A percentile compares a stretch with the other conserved stretches of the same genome.
Evolutionary conservation across 2,329 filamentous ascomycete species (phyloP).

Genomic region (Rachicladosporium sp.): DNA sequence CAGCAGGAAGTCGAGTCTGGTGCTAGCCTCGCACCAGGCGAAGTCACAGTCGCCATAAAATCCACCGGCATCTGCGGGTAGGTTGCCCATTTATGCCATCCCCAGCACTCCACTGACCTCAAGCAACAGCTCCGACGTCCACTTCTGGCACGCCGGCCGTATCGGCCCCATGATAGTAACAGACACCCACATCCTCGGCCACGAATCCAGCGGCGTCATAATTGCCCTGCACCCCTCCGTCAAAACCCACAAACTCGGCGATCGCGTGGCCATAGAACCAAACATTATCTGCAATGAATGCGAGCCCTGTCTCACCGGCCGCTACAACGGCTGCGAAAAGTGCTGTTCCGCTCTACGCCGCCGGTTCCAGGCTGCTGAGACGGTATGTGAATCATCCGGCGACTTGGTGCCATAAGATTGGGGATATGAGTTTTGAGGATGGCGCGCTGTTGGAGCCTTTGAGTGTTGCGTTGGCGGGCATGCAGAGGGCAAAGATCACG

Average conservation of each 20-base stretch:
- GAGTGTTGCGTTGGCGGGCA: conserved; percentile 74
- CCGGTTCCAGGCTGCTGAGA: conserved; percentile 77
- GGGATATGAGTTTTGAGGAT: conserved; percentile 80
- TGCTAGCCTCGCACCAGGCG: conserved; percentile 60
- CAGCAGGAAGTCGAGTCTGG: conserved; percentile 60
- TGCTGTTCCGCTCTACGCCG: conserved; percentile 81
- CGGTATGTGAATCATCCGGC: conserved; percentile 93
- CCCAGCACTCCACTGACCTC: conserved; percentile 1
- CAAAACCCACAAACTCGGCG: conserved; percentile 63
- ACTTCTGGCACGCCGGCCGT: conserved; percentile 93
- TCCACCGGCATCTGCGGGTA: conserved; percentile 95
- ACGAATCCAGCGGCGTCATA: conserved; percentile 77
- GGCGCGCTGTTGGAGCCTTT: conserved; percentile 85
- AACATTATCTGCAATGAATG: conserved; percentile 86
- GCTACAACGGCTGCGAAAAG: conserved; percentile 90
- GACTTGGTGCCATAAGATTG: conserved; percentile 92
- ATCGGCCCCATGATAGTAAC: conserved; percentile 93
- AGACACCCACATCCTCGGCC: conserved; percentile 80
- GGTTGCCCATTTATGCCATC: conserved; percentile 13
- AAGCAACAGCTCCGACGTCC: conserved; percentile 63
- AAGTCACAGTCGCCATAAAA: conserved; percentile 80
- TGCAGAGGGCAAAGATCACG: conserved; percentile 68
- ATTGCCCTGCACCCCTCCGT: conserved; percentile 75
- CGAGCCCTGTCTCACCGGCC: conserved; percentile 80
- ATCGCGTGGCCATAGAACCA: conserved; percentile 87